Evolutionary conservation across 2,329 filamentous ascomycete genomes (phyloP).

Genomic region (Neocatenulostroma microsporum): DNA sequence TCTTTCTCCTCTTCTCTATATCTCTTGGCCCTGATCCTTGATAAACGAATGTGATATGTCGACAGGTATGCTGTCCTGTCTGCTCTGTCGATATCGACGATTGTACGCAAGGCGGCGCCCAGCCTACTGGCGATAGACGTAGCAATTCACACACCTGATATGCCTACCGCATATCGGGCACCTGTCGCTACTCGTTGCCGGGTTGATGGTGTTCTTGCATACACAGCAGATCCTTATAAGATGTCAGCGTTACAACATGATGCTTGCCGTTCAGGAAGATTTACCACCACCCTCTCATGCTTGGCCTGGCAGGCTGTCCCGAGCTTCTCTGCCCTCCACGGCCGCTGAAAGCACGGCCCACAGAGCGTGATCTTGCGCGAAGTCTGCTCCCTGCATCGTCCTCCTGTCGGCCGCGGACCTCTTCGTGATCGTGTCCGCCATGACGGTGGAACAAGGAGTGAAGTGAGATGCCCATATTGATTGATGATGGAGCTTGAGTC

Average conservation of each 20-base stretch:
- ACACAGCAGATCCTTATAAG: constrained; percentile 4
- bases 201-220: constrained; percentile 4
- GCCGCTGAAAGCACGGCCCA: not conserved
- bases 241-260: not conserved
- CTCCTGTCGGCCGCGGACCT: no score
- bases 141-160: not conserved
- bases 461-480: no score
- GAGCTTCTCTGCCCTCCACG: not conserved
- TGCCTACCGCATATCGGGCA: constrained; percentile 4
- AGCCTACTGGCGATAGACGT: not conserved
- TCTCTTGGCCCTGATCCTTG: no score
- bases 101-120: no score
- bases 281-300: constrained; percentile 6
- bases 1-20: no score
- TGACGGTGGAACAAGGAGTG: no score
- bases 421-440: no score
- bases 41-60: no score
- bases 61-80: no score
- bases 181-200: not conserved
- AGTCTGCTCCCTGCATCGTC: not conserved
- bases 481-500: not conserved
- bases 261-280: not conserved
- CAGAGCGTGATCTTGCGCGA: not conserved
- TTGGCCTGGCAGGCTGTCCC: not conserved
- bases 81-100: no score